phyloP scores from a whole-genome alignment of 2,329 filamentous ascomycete species.

The Aplosporella prunicola region DNA sequence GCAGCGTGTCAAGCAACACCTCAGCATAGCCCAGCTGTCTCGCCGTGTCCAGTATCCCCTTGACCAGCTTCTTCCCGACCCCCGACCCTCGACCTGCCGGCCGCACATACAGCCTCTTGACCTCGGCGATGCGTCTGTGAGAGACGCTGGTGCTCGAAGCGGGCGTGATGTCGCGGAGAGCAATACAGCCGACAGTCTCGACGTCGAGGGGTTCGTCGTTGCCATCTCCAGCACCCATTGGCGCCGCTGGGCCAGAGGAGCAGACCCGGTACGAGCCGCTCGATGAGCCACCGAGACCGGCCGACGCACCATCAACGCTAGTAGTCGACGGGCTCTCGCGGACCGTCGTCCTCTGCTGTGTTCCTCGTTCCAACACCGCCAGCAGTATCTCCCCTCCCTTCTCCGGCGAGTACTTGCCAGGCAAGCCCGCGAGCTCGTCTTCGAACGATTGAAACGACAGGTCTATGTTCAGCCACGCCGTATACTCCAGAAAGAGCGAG shows the following conservation, averaged over 20 bases:
- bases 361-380: slow-evolving; percentile 27
- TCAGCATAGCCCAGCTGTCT: slow-evolving; percentile 40
- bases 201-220: no score
- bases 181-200: slow-evolving; percentile 44
- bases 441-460: slow-evolving; percentile 49
- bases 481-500: slow-evolving; percentile 31
- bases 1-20: slow-evolving; percentile 48
- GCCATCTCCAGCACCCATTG: no score
- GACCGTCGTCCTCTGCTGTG: neutral
- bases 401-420: slow-evolving; percentile 43
- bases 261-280: no score
- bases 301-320: no score
- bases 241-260: no score
- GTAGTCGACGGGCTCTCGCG: neutral
- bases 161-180: slow-evolving; percentile 29
- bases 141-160: neutral
- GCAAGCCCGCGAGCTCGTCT: slow-evolving; percentile 43
- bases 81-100: slow-evolving; percentile 41
- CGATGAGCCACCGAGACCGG: no score
- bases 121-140: slow-evolving; percentile 31
- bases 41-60: slow-evolving; percentile 37
- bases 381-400: slow-evolving; percentile 42
- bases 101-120: slow-evolving; percentile 49
- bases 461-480: slow-evolving; percentile 40
- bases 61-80: slow-evolving; percentile 40